phyloP scores from a whole-genome alignment of 2,329 filamentous ascomycete genomes.

The Colletotrichum orchidophilum region DNA sequence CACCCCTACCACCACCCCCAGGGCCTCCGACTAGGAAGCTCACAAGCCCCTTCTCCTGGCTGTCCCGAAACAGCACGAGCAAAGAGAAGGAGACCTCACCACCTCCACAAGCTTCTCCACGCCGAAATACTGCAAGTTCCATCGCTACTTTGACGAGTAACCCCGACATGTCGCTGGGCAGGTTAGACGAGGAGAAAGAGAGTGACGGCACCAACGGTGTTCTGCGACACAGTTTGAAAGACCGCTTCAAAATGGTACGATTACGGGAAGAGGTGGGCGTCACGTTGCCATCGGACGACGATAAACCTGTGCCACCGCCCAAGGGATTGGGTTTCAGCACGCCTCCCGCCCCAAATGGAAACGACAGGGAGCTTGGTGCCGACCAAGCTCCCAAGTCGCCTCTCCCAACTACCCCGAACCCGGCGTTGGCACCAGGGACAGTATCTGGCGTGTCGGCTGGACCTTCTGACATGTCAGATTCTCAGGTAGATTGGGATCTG shows the following conservation, averaged over 20 bases:
- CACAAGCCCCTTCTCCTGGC: slow-evolving; percentile 87
- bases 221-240: slow-evolving; percentile 73
- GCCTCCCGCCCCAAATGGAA: slow-evolving; percentile 37
- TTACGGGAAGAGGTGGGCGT: slow-evolving; percentile 77
- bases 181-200: slow-evolving; percentile 77
- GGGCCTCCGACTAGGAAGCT: slow-evolving; percentile 71
- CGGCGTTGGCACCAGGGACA: slow-evolving; percentile 82
- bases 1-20: slow-evolving; percentile 44
- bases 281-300: slow-evolving; percentile 62
- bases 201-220: slow-evolving; percentile 53
- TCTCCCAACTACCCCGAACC: slow-evolving; percentile 72
- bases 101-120: slow-evolving; percentile 56
- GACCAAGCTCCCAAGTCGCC: slow-evolving; percentile 43
- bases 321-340: slow-evolving; percentile 37
- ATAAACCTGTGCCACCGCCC: slow-evolving; percentile 44
- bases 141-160: slow-evolving; percentile 83
- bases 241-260: slow-evolving; percentile 81
- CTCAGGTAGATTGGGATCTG: slow-evolving; percentile 95
- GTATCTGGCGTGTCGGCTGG: slow-evolving; percentile 83
- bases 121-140: slow-evolving; percentile 81
- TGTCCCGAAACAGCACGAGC: slow-evolving; percentile 73
- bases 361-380: slow-evolving; percentile 23
- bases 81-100: slow-evolving; percentile 67
- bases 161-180: slow-evolving; percentile 80
- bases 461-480: slow-evolving; percentile 74